phyloP scores from a whole-genome alignment of 169 alveolate genomes.

The Eimeria praecox region DNA sequence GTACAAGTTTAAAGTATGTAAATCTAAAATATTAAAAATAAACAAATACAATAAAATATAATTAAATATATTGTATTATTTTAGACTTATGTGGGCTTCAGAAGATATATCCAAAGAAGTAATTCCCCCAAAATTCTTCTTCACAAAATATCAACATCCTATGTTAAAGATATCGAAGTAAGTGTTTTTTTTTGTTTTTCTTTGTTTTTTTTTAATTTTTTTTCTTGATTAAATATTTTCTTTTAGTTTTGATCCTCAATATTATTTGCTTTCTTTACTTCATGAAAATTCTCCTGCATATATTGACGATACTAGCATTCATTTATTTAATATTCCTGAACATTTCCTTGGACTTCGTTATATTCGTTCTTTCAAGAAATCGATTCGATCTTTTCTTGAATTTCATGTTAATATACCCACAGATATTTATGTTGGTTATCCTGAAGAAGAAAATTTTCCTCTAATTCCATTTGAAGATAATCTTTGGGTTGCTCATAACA shows the following conservation, averaged over 20 bases:
- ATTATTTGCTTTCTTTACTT: conserved; percentile 29
- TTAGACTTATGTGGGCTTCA: conserved; percentile 74
- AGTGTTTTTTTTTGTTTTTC: too few species aligned
- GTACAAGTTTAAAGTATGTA: neutral
- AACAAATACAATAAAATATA: too few species aligned
- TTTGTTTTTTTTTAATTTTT: too few species aligned
- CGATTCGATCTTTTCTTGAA: neutral
- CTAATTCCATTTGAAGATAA: conserved; percentile 44
- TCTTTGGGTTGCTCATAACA: conserved; percentile 64
- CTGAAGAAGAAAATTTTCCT: conserved; percentile 40
- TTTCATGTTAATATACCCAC: conserved; percentile 51
- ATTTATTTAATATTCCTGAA: conserved; percentile 8
- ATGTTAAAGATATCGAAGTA: conserved; percentile 73
- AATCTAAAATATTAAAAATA: too few species aligned
- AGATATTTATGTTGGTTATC: conserved; percentile 47
- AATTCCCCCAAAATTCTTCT: conserved; percentile 58
- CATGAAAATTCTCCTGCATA: conserved; percentile 65
- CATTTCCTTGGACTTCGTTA: conserved; percentile 55
- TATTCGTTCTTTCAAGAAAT: neutral
- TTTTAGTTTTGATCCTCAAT: conserved; percentile 72
- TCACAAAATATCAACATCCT: neutral
- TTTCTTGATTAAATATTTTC: neutral
- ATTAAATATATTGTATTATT: neutral
- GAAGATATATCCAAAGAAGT: conserved; percentile 23
- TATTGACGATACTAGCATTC: neutral